Evolutionary conservation across 2,329 filamentous ascomycete species (phyloP), one percentile per base, ranked within the genome.

Genomic region (Aspergillus pseudonomiae): DNA sequence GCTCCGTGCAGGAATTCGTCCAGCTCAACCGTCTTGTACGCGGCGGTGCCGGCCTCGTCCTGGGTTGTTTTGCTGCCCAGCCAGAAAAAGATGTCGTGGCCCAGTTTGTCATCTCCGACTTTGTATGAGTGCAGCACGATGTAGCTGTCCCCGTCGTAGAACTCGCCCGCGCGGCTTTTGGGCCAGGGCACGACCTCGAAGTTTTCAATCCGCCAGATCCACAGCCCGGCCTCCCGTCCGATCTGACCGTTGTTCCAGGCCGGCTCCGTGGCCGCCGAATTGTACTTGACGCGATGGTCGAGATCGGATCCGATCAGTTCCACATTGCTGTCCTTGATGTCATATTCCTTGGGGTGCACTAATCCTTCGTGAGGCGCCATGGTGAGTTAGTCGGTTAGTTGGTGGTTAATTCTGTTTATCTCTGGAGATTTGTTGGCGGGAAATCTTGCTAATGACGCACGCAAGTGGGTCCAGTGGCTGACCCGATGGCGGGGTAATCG

Each of bases 51-150:
- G 2, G 88, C 88, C 77, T 91, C 89, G 67, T 91, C 89, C 77
- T 90, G 87, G 2, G 86, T 84, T 0, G 88, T 91, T 71, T 89
- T 85, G 58, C 76, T 80, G 5, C 89, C 89, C 0, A 91, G 82
- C 88, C 88, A 91, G 79, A 91, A 91, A 81, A 88, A 91, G 70
- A 91, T 84, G 57, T 90, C 88, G 69, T 91, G 88, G 48, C 78
- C 79, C 5, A 89, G 78, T 68, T 80, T 82, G 63, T 83, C 69
- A 48, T 83, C 69, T 48, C 79, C 77, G 53, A 86, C 72, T 68
- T 84, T 83, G 74, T 85, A 85, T 5, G 88, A 87, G 73, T 87
- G 80, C 54, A 91, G 80, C 4, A 91, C 78, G 63, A 91, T 88
- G 72, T 88, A 91, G 76, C 87, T 90, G 73, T 91, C 89, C 34